These are phyloP conservation scores for Whalleya microplaca DNA, from an alignment of 2,329 filamentous ascomycete species.

Conservation along the genomic window DNA sequence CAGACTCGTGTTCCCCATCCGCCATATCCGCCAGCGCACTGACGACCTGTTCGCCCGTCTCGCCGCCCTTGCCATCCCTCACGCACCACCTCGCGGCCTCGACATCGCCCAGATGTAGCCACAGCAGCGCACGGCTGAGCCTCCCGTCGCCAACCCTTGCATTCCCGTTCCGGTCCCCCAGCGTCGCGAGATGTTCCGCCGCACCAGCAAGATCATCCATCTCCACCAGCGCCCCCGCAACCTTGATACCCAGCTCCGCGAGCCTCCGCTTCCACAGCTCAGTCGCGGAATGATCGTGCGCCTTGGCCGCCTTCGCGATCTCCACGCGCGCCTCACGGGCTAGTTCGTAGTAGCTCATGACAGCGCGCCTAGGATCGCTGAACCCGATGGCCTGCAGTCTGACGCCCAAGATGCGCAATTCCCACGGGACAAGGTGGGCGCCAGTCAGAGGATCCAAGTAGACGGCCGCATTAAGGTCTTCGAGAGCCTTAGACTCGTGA, in stretches of 20 bases:
- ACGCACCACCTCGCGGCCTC: slow-evolving; percentile 65
- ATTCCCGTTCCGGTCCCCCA: slow-evolving; percentile 48
- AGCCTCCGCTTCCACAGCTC: slow-evolving; percentile 74
- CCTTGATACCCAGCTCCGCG: slow-evolving; percentile 71
- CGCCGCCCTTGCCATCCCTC: slow-evolving; percentile 39
- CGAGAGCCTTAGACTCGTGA: slow-evolving; percentile 67
- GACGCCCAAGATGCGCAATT: slow-evolving; percentile 79
- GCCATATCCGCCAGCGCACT: slow-evolving; percentile 76
- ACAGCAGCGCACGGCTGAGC: slow-evolving; percentile 67
- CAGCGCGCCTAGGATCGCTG: slow-evolving; percentile 78
- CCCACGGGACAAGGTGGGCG: slow-evolving; percentile 80
- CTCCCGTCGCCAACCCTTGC: slow-evolving; percentile 39
- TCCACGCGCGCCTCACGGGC: slow-evolving; percentile 74
- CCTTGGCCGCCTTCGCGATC: slow-evolving; percentile 51
- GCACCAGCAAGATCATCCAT: slow-evolving; percentile 89
- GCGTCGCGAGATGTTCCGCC: slow-evolving; percentile 67
- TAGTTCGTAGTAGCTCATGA: slow-evolving; percentile 91
- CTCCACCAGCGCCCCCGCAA: slow-evolving; percentile 71
- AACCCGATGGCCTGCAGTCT: slow-evolving; percentile 85
- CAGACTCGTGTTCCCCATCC: slow-evolving; percentile 71
- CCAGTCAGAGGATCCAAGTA: slow-evolving; percentile 60
- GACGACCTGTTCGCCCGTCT: slow-evolving; percentile 55
- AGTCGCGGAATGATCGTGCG: slow-evolving; percentile 56
- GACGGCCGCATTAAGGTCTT: slow-evolving; percentile 61
- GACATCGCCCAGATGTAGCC: slow-evolving; percentile 78